Percentiles rank a stretch among this genome's conserved stretches.
phyloP scores from a whole-genome alignment of 2,329 filamentous ascomycete genomes.

The Fusarium sp. region DNA sequence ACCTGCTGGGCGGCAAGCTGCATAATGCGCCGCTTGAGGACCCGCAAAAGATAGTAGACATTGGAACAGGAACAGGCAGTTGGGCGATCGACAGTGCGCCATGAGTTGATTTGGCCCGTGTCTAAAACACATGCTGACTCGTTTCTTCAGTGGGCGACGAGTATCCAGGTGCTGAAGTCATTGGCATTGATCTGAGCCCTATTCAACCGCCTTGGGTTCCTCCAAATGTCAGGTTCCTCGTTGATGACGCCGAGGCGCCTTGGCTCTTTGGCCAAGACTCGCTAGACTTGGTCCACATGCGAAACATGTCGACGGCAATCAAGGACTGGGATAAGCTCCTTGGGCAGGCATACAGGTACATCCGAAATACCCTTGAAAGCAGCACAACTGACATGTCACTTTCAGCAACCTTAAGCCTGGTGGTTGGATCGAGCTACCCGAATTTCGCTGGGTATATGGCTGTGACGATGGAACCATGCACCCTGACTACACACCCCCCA shows the following conservation, averaged over 20 bases:
- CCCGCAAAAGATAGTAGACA: conserved; percentile 53
- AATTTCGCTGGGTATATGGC: conserved; percentile 42
- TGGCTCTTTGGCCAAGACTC: conserved; percentile 43
- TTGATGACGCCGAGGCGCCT: conserved; percentile 51
- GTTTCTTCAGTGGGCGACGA: conserved; percentile 49
- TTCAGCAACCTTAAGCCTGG: conserved; percentile 53
- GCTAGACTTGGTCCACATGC: conserved; percentile 47
- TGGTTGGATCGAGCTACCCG: conserved; percentile 60
- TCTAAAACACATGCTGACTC: neutral
- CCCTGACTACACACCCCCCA: conserved; percentile 41
- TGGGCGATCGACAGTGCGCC: conserved; percentile 61
- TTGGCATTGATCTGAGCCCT: conserved; percentile 55
- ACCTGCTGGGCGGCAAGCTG: conserved; percentile 52
- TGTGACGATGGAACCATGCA: conserved; percentile 48
- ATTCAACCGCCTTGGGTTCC: conserved; percentile 56
- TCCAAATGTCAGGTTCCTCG: conserved; percentile 55
- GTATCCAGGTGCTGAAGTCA: conserved; percentile 53
- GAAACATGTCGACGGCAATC: conserved; percentile 52
- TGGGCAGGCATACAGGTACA: conserved; percentile 37
- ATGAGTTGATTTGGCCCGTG: neutral
- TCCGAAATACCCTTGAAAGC: neutral
- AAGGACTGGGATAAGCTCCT: conserved; percentile 40
- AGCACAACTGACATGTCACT: neutral
- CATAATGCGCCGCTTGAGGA: conserved; percentile 57
- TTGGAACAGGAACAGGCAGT: conserved; percentile 51